Percentiles rank a stretch among this genome's conserved stretches.
These are phyloP conservation scores for Akanthomyces uredinophilus DNA, from an alignment of 2,329 filamentous ascomycete genomes.

Conservation along the genomic window DNA sequence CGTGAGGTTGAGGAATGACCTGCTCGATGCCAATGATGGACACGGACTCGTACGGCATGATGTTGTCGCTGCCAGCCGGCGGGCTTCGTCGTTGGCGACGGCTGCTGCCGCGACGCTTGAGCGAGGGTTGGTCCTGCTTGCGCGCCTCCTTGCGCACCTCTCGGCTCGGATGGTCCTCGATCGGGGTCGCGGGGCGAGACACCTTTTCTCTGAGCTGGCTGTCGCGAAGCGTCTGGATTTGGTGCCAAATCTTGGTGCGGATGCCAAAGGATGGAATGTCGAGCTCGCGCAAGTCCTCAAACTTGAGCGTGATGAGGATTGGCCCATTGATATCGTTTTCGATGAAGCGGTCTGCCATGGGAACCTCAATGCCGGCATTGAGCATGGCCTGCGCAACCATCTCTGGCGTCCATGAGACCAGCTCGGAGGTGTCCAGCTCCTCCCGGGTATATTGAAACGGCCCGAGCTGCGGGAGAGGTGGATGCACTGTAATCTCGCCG, in stretches of 20 bases:
- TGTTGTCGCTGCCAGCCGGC: slow-evolving; percentile 52
- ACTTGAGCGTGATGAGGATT: slow-evolving; percentile 85
- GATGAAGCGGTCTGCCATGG: slow-evolving; percentile 76
- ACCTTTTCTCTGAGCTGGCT: slow-evolving; percentile 46
- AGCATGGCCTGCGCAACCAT: slow-evolving; percentile 86
- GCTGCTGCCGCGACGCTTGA: slow-evolving; percentile 35
- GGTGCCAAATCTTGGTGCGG: slow-evolving; percentile 72
- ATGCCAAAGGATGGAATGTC: slow-evolving; percentile 78
- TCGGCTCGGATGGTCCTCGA: slow-evolving; percentile 54
- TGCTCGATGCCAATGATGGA: slow-evolving; percentile 93
- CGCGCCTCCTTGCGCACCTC: slow-evolving; percentile 43
- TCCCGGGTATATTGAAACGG: slow-evolving; percentile 53
- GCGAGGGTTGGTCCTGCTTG: slow-evolving; percentile 31
- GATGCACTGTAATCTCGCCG: slow-evolving; percentile 24
- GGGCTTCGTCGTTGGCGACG: slow-evolving; percentile 27
- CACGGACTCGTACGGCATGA: slow-evolving; percentile 76
- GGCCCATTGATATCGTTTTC: slow-evolving; percentile 88
- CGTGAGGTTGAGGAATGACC: slow-evolving; percentile 76
- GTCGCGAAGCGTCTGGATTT: slow-evolving; percentile 65
- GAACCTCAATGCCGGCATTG: slow-evolving; percentile 70
- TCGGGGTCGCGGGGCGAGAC: slow-evolving; percentile 52
- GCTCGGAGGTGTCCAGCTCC: slow-evolving; percentile 53
- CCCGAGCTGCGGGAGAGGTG: slow-evolving; percentile 33
- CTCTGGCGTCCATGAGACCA: slow-evolving; percentile 65
- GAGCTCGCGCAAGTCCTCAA: slow-evolving; percentile 79